These are phyloP conservation scores for Podaxis sp. DNA, from an alignment of 768 basidiomycete species.

Conservation along the genomic window DNA sequence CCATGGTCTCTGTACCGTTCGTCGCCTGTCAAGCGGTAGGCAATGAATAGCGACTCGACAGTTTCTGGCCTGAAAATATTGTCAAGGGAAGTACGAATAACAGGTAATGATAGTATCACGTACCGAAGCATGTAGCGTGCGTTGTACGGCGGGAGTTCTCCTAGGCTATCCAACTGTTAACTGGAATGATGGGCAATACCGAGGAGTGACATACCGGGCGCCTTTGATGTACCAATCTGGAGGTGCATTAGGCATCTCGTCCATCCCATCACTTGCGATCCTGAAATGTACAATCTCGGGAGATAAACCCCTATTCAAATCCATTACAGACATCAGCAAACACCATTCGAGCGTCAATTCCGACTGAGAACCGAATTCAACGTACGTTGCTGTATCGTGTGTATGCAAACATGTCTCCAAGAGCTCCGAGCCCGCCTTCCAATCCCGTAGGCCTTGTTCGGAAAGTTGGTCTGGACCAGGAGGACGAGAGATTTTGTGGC, in stretches of 20 bases:
- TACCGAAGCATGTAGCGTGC: constrained; percentile 91
- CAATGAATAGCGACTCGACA: constrained; percentile 89
- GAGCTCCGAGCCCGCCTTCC: constrained; percentile 78
- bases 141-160: constrained; percentile 61
- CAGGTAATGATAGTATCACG: constrained; percentile 19
- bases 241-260: constrained; percentile 40
- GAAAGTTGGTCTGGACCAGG: constrained; percentile 66
- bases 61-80: constrained; percentile 74
- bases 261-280: constrained; percentile 55
- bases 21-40: constrained; percentile 88
- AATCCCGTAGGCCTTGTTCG: constrained; percentile 67
- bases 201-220: constrained; percentile 44
- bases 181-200: neutral
- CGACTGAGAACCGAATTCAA: constrained; percentile 9
- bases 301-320: constrained; percentile 63
- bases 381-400: constrained; percentile 81
- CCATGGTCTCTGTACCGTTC: constrained; percentile 77
- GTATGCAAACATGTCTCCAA: constrained; percentile 88
- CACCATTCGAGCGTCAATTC: neutral
- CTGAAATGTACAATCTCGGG: constrained; percentile 91
- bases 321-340: neutral
- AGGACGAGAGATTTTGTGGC: constrained; percentile 61
- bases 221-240: constrained; percentile 94
- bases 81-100: neutral
- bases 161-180: constrained; percentile 26